Evolutionary conservation across 495 filamentous ascomycete genomes (phyloP), one percentile per base, ranked within the genome.

Genomic region (Penicillium argentinense): DNA sequence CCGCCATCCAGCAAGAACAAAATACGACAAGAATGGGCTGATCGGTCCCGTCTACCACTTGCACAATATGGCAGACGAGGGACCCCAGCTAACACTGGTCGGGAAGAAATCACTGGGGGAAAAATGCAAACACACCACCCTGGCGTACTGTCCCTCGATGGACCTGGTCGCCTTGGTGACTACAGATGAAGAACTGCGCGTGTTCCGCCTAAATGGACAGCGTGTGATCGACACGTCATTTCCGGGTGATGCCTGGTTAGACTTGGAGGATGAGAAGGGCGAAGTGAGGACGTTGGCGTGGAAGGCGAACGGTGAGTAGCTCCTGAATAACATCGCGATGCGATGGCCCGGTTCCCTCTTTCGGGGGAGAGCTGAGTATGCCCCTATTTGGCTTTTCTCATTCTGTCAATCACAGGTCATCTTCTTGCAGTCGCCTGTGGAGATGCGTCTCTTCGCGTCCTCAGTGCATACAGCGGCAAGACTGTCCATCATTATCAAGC

Each of bases 71-170:
- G 54, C 55, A 49, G 54, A 61, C 40, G 50, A 65, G 39, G 57
- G 25, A 13, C 68, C 62, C 45, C 67, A 70, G 39, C 64, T 75
- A 52, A 60, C 60, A 2, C 56, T 66, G n/a, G 69, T 80, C 34
- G 77, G 73, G 23, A 79, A 84, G 58, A 83, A 84, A 55, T 67
- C 67, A 37, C 60, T 84, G 12, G 69, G 76, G 17, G 69, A 74
- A 50, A 76, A 72, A 59, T 75, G 82, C 53, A 78, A 82, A 46
- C 51, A 74, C 33, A 65, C 69, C 43, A 75, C 82, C 40, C 58
- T 91, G 23, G 73, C 85, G 12, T 89, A 86, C 65, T 92, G 88
- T 68, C 89, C 90, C 8, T 81, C 81, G 18, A 88, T 92, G 79
- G 88, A 93, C 67, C 75, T 96, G 42, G 69, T 89, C 29, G 84